Base-by-base conservation (phyloP, 257 asterid species). In the Scutellaria barbata region DNA sequence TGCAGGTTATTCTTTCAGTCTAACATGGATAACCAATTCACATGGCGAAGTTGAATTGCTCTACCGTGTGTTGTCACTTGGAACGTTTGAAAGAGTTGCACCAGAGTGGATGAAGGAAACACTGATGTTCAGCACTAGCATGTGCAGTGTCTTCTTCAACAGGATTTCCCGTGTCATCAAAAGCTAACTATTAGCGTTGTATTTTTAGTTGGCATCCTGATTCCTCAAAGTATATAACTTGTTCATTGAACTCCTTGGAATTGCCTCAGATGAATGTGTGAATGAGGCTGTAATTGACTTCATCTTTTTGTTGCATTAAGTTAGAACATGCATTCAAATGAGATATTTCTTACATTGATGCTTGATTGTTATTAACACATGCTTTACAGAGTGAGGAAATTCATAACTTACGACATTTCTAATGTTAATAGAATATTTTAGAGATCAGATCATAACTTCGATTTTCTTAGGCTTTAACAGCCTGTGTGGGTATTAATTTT, bases 91-190 rank as follows among this genome's bases (percentile, higher is more conserved):
- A 63, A 87, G 90, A 79, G 87, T 87, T 42, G 97, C 96, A 16
- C 96, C 95, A 10, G 95, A 86, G 58, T 93, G 96, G 96, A 89
- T 91, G 95, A 85, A 80, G 83, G 92, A 90, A 65, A 77, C 81
- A n/a, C 20, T 90, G 11, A 76, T 78, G 76, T 90, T 93, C 81
- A 77, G 96, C 85, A 66, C 88, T 5, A 85, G 82, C 68, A 90
- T 89, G 96, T 87, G 97, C 55, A 68, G 80, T 1, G n/a, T 86
- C 76, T 90, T 90, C 66, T 89, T 93, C 62, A 82, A 84, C 68
- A 84, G 91, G 83, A 76, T 93, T 63, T 80, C 84, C 33, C 84
- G 88, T 25, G 81, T 89, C 55, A 74, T 90, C 72, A 83, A 83
- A 47, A 63, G 66, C 51, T 81, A 55, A 50, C 1, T 12, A 50